A percentile compares a stretch with the other conserved stretches of the same genome.
Conservation (phyloP, 2,329 filamentous ascomycete genomes). For the Apiospora malaysiana region DNA sequence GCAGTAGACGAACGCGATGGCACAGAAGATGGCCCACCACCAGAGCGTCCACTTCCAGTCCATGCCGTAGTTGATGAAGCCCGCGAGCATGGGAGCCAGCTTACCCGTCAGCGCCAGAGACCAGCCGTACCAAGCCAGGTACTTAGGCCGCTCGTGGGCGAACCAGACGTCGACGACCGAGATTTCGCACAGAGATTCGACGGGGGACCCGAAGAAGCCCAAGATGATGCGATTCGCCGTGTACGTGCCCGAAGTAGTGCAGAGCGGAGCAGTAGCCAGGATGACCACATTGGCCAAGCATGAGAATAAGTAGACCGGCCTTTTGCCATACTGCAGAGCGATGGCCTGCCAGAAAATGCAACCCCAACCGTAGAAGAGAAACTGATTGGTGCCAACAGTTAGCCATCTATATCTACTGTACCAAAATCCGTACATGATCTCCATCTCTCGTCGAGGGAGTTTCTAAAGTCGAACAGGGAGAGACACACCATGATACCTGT, state of each 20-base stretch:
- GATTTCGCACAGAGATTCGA: conserved; percentile 39
- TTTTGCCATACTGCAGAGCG: conserved; percentile 40
- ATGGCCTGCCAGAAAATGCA: conserved; percentile 42
- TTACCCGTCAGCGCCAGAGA: conserved; percentile 36
- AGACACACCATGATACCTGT: conserved; percentile 43
- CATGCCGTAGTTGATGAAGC: conserved; percentile 40
- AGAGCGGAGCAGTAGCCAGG: conserved; percentile 36
- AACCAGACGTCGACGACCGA: conserved; percentile 38
- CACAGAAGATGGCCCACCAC: conserved; percentile 37
- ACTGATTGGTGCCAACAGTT: conserved; percentile 26
- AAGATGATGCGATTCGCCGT: conserved; percentile 37
- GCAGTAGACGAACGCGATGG: conserved; percentile 36
- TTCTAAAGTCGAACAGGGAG: background rate
- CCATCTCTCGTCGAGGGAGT: too few relatives aligned
- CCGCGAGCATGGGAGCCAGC: conserved; percentile 42
- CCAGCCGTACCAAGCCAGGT: conserved; percentile 37
- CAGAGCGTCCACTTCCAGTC: conserved; percentile 40
- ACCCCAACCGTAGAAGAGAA: conserved; percentile 43
- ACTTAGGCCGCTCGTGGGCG: conserved; percentile 37
- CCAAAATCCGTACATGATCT: too few relatives aligned
- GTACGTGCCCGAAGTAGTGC: conserved; percentile 35
- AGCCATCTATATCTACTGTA: background rate
- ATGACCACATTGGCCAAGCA: conserved; percentile 33
- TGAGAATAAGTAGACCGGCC: conserved; percentile 39
- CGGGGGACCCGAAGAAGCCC: conserved; percentile 36